Evolutionary conservation across 176 grass and related monocot genomes (phyloP).

Genomic region (Eleusine indica): DNA sequence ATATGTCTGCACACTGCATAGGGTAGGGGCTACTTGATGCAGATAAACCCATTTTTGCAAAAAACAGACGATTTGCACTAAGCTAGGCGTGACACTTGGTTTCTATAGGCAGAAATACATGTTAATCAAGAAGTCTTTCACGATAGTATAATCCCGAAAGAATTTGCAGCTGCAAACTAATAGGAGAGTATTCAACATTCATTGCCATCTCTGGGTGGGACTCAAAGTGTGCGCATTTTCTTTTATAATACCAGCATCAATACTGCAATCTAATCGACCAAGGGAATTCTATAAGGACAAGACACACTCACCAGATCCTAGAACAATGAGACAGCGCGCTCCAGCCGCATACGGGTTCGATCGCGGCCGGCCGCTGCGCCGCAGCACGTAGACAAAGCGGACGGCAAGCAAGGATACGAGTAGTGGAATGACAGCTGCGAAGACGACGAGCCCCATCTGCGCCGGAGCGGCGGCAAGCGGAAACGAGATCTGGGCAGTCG

Average conservation of each 20-base stretch:
- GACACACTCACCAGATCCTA: conserved; percentile 57
- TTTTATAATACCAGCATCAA: background rate
- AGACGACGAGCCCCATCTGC: conserved; percentile 26
- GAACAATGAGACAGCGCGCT: conserved; percentile 57
- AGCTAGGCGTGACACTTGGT: background rate
- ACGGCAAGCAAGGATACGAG: conserved; percentile 56
- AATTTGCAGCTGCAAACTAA: background rate
- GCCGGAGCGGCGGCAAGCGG: background rate
- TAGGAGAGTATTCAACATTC: background rate
- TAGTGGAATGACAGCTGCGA: conserved; percentile 28
- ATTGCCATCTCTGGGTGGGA: background rate
- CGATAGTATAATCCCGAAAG: background rate
- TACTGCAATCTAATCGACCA: background rate
- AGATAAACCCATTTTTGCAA: background rate
- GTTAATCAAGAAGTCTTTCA: background rate
- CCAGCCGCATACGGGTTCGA: background rate
- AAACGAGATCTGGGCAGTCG: background rate
- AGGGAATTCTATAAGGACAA: conserved; percentile 3
- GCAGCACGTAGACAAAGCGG: conserved; percentile 52
- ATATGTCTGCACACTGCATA: background rate
- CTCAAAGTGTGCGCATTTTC: background rate
- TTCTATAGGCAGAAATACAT: background rate
- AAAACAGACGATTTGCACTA: background rate
- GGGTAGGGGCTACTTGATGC: background rate
- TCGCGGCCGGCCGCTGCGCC: conserved; percentile 43